Percentiles rank a stretch among this genome's conserved stretches.
These are phyloP conservation scores for Cryoendolithus antarcticus DNA, from an alignment of 2,329 filamentous ascomycete genomes.

Conservation along the genomic window DNA sequence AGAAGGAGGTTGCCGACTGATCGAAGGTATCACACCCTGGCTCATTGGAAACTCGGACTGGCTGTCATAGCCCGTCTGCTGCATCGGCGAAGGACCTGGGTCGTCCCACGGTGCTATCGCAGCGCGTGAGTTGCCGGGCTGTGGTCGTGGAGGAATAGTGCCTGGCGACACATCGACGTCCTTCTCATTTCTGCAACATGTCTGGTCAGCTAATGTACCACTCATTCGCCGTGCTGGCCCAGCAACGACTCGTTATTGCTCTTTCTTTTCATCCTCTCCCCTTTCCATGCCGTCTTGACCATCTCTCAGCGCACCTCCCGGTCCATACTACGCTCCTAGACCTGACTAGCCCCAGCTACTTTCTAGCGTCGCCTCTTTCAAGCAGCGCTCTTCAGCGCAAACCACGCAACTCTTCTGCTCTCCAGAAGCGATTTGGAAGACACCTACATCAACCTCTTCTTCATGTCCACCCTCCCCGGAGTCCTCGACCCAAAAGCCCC, in stretches of 20 bases:
- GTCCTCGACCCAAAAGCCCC: slow-evolving; percentile 9
- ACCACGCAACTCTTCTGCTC: not conserved
- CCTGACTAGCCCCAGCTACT: too few species aligned
- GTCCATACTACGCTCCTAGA: too few species aligned
- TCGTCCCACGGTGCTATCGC: slow-evolving; percentile 42
- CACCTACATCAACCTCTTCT: slow-evolving; percentile 33
- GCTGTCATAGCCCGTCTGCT: slow-evolving; percentile 15
- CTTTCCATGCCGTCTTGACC: too few species aligned
- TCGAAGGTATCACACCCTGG: slow-evolving; percentile 33
- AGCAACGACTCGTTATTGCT: too few species aligned
- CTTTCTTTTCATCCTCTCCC: too few species aligned
- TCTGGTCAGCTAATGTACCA: slow-evolving; percentile 15
- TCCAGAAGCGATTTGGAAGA: slow-evolving; percentile 1
- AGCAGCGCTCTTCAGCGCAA: too few species aligned
- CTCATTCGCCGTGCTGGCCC: slow-evolving; percentile 1
- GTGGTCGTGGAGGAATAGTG: slow-evolving; percentile 22
- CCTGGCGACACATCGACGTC: slow-evolving; percentile 32
- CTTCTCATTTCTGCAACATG: slow-evolving; percentile 28
- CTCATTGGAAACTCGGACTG: slow-evolving; percentile 37
- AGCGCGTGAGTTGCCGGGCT: slow-evolving; percentile 33
- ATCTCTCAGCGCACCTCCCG: too few species aligned
- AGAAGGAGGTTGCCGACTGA: slow-evolving; percentile 36
- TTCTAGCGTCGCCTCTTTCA: too few species aligned
- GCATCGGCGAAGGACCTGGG: slow-evolving; percentile 9
- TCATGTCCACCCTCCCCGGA: slow-evolving; percentile 30